A percentile compares a stretch with the other conserved stretches of the same genome.
Conservation (phyloP, 1,284 basidiomycete genomes). For the Ganoderma lucidum region DNA sequence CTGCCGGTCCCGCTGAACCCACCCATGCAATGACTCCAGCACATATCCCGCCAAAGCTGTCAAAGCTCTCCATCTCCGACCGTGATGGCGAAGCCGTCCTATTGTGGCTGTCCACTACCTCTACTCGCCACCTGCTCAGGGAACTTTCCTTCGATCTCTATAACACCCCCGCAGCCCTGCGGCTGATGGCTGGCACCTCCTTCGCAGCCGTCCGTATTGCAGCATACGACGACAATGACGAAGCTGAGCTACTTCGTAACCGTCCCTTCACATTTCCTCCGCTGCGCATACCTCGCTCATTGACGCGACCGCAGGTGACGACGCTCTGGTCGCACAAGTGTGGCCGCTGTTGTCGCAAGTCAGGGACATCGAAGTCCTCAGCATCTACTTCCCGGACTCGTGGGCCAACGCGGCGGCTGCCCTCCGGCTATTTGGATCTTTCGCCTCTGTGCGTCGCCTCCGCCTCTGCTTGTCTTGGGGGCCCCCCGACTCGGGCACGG, state of each 20-base stretch:
- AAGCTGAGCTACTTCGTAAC: no score
- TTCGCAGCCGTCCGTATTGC: not conserved
- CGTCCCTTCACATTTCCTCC: not conserved
- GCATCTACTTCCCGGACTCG: no score
- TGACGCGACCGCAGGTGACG: not conserved
- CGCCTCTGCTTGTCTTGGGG: not conserved
- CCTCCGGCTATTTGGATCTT: not conserved
- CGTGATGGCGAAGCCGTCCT: not conserved
- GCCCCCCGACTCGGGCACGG: no score
- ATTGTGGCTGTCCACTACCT: not conserved
- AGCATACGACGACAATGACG: no score
- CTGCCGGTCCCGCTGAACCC: no score
- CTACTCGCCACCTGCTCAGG: not conserved
- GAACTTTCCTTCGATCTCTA: not conserved
- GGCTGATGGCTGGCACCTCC: not conserved
- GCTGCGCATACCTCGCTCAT: no score
- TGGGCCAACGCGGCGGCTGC: not conserved
- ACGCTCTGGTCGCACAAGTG: no score
- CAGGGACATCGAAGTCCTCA: not conserved
- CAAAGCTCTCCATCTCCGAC: not conserved
- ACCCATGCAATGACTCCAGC: no score
- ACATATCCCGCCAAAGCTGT: not conserved
- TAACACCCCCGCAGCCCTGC: not conserved
- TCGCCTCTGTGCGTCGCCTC: not conserved
- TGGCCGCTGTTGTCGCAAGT: not conserved